A percentile compares a stretch with the other conserved stretches of the same genome.
phyloP scores from a whole-genome alignment of 2,329 filamentous ascomycete genomes.

The Alternaria brassicicola region DNA sequence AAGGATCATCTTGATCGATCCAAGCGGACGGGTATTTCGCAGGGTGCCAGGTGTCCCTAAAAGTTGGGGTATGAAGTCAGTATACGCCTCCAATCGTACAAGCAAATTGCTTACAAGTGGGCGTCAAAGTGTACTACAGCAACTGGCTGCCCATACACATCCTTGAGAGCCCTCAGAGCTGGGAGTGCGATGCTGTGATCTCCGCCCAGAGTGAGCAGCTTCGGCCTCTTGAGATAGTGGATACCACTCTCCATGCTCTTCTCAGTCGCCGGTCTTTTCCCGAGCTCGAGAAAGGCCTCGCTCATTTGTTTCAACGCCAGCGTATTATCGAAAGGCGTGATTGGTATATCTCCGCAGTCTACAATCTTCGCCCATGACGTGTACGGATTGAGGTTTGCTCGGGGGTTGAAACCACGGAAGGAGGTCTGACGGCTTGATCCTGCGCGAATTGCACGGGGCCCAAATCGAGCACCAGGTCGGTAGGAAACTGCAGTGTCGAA shows the following conservation, averaged over 20 bases:
- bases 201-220: slow-evolving; percentile 57
- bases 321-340: slow-evolving; percentile 84
- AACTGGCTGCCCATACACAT: slow-evolving; percentile 53
- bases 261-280: slow-evolving; percentile 51
- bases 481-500: slow-evolving; percentile 59
- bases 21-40: slow-evolving; percentile 79
- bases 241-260: slow-evolving; percentile 47
- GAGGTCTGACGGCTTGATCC: slow-evolving; percentile 81
- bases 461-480: slow-evolving; percentile 67
- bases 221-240: slow-evolving; percentile 52
- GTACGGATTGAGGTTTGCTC: slow-evolving; percentile 84
- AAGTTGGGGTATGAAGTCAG: neutral
- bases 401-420: slow-evolving; percentile 81
- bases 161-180: slow-evolving; percentile 57
- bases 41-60: slow-evolving; percentile 76
- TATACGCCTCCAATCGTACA: neutral
- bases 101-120: slow-evolving; percentile 58
- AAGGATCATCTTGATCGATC: slow-evolving; percentile 58
- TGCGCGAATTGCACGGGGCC: slow-evolving; percentile 83
- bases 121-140: slow-evolving; percentile 60
- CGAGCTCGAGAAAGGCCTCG: slow-evolving; percentile 75
- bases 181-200: slow-evolving; percentile 59
- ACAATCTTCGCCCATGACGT: slow-evolving; percentile 76
- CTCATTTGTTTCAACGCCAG: slow-evolving; percentile 85
- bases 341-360: slow-evolving; percentile 90